Evolutionary conservation across 495 filamentous ascomycete genomes (phyloP), one percentile per base, ranked within the genome.

Genomic region (Cercophora newfieldiana): DNA sequence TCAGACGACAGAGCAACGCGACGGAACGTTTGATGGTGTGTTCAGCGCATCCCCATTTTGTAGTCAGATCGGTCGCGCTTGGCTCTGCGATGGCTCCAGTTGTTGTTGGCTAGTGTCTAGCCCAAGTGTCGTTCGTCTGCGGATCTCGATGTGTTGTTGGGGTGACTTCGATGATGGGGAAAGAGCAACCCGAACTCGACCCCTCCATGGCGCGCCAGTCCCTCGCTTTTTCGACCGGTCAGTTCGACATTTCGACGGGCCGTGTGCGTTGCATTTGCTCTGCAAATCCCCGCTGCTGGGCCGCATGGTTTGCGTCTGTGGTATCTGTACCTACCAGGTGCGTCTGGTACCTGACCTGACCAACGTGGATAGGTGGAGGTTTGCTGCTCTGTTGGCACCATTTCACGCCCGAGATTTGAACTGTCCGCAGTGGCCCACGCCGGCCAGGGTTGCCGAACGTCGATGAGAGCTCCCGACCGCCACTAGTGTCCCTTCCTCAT

Each of bases 401-500:
- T 51, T 63, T 63, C 61, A 50, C 33, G 61, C 61, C 61, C 61
- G 33, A 47, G 61, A 31, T 33, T 53, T 26, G 61, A 25, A 49
- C 57, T 37, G 57, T 44, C 57, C 31, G 6, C 53, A 56, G 21
- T 56, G 53, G 53, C 53, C 53, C 53, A 28, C 10, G 53, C 53
- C 18, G 57, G 18, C 57, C 57, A 59, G 57, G 58, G 58, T 48
- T 24, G 29, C 18, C n/a, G n/a, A n/a, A n/a, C 28, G 49, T 44
- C 37, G 37, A 44, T 33, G 37, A 63, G 53, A 19, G 19, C 29
- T 63, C 61, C 50, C 61, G 50, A 63, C 61, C 61, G 61, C 61
- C 61, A 63, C 61, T 63, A 63, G 51, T 18, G n/a, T 30, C 59
- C 61, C 33, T 63, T 31, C 29, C 25, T 22, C 54, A 57, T 57